Evolutionary conservation across 192 early-diverging fungal genomes (phyloP).

Genomic region (Funneliformis mosseae): DNA sequence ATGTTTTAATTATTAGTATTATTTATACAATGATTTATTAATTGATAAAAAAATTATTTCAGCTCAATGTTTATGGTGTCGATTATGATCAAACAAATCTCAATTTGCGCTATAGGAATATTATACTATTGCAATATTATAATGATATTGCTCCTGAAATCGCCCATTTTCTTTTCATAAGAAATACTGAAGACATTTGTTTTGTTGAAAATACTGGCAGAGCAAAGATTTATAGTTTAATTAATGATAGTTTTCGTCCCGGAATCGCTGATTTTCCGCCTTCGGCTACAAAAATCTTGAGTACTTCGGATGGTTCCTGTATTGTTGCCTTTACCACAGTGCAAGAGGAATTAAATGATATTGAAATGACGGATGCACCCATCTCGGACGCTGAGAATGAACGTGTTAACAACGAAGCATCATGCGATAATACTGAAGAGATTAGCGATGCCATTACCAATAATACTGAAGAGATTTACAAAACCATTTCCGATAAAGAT

Average conservation of each 20-base stretch:
- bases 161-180: conserved; percentile 30
- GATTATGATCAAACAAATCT: conserved; percentile 22
- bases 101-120: conserved; percentile 23
- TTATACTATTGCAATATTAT: conserved; percentile 30
- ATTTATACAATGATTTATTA: neutral
- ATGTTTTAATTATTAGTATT: neutral
- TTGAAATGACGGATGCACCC: neutral
- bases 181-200: conserved; percentile 25
- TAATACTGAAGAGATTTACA: too few relatives aligned
- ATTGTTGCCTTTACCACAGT: conserved; percentile 28
- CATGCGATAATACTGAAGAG: neutral
- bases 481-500: too few relatives aligned
- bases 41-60: neutral
- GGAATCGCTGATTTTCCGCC: conserved; percentile 18
- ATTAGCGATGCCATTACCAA: too few relatives aligned
- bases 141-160: conserved; percentile 26
- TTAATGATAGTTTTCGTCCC: conserved; percentile 24
- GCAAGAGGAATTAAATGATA: neutral
- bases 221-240: conserved; percentile 19
- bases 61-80: conserved; percentile 32
- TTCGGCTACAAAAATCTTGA: neutral
- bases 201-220: conserved; percentile 27
- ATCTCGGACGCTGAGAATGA: neutral
- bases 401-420: neutral
- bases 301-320: conserved; percentile 30